phyloP scores from a whole-genome alignment of 2,329 filamentous ascomycete species.

The Aspergillus felis region DNA sequence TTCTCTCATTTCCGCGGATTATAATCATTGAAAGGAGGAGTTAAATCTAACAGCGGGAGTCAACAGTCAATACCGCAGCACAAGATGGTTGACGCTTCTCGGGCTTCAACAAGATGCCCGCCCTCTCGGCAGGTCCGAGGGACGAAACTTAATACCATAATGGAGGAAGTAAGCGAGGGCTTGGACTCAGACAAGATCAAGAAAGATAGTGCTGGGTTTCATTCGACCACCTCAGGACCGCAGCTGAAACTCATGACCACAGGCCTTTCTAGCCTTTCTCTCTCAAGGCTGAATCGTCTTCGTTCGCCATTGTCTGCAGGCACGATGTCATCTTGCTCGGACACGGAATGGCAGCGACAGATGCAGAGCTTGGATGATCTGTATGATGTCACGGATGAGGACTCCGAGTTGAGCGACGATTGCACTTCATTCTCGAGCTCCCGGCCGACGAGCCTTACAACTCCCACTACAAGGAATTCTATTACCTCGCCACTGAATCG shows the following conservation, averaged over 20 bases:
- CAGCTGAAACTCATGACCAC: conserved; percentile 35
- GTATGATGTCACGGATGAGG: conserved; percentile 81
- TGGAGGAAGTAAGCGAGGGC: conserved; percentile 49
- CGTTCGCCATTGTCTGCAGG: conserved; percentile 32
- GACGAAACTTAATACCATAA: conserved; percentile 61
- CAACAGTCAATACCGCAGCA: neutral
- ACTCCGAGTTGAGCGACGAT: conserved; percentile 53
- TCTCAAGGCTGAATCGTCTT: conserved; percentile 20
- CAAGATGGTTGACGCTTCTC: conserved; percentile 46
- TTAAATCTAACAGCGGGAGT: neutral
- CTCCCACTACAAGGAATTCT: conserved; percentile 38
- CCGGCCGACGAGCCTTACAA: conserved; percentile 48
- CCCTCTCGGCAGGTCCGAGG: conserved; percentile 56
- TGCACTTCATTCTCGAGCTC: conserved; percentile 47
- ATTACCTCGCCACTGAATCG: conserved; percentile 37
- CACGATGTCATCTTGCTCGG: conserved; percentile 38
- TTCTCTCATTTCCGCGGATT: neutral
- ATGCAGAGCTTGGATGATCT: conserved; percentile 78
- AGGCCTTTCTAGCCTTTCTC: conserved; percentile 21
- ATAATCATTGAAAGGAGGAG: neutral
- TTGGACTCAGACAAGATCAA: conserved; percentile 17
- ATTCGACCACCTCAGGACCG: conserved; percentile 13
- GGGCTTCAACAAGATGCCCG: conserved; percentile 50
- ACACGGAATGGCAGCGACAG: conserved; percentile 61
- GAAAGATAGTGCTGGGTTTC: conserved; percentile 3